Percentiles rank a stretch among this genome's conserved stretches.
Evolutionary conservation across 2,329 filamentous ascomycete genomes (phyloP).

Genomic region (Myriangium duriaei): DNA sequence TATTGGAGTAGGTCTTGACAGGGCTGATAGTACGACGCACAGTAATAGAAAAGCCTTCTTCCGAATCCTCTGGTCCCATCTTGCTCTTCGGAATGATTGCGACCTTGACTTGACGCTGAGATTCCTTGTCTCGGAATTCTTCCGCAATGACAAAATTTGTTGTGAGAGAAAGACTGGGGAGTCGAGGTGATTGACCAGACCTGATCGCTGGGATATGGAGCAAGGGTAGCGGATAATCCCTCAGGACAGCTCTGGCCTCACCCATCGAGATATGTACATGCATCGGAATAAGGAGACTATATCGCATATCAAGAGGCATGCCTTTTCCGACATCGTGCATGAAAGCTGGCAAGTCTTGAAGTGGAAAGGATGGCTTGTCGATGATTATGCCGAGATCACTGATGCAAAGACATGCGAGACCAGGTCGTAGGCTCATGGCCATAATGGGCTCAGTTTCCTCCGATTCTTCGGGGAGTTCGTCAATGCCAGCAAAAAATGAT

Average conservation of each 20-base stretch:
- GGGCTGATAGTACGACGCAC: slow-evolving; percentile 85
- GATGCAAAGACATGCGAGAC: slow-evolving; percentile 66
- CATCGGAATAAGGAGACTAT: slow-evolving; percentile 81
- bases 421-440: slow-evolving; percentile 71
- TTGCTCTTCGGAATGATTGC: slow-evolving; percentile 66
- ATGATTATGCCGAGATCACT: slow-evolving; percentile 74
- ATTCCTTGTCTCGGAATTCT: slow-evolving; percentile 72
- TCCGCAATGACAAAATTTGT: slow-evolving; percentile 94
- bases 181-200: slow-evolving; percentile 61
- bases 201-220: slow-evolving; percentile 80
- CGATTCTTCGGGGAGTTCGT: slow-evolving; percentile 67
- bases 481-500: slow-evolving; percentile 66
- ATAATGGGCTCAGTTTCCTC: slow-evolving; percentile 78
- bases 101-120: slow-evolving; percentile 66
- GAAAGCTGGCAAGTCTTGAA: slow-evolving; percentile 70
- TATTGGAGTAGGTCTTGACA: slow-evolving; percentile 92
- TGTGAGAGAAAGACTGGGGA: slow-evolving; percentile 71
- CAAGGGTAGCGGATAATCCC: slow-evolving; percentile 88
- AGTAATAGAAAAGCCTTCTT: slow-evolving; percentile 65
- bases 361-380: slow-evolving; percentile 85
- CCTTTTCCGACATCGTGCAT: slow-evolving; percentile 88
- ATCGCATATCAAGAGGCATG: slow-evolving; percentile 84
- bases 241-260: slow-evolving; percentile 71
- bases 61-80: slow-evolving; percentile 41
- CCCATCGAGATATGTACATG: slow-evolving; percentile 80